phyloP scores from a whole-genome alignment of 768 basidiomycete genomes.

The Leucosporidium creatinivorum region DNA sequence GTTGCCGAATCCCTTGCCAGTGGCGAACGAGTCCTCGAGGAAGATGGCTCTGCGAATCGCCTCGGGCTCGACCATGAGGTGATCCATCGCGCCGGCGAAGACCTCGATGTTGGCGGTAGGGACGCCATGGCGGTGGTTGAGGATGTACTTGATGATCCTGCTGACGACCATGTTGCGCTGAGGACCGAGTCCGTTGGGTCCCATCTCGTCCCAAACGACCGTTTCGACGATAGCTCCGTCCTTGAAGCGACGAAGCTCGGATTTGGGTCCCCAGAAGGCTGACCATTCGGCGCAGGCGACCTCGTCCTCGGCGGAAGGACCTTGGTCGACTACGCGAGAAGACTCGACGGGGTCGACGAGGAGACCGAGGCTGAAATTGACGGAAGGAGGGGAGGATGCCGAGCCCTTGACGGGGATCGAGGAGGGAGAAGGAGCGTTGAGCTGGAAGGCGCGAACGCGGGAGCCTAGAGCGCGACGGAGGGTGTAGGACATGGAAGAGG shows the following conservation, averaged over 20 bases:
- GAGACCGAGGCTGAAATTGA: constrained; percentile 62
- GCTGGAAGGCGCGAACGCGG: constrained; percentile 62
- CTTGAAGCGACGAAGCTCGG: constrained; percentile 89
- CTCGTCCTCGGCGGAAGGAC: constrained; percentile 63
- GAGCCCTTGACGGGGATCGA: not conserved
- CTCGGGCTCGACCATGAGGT: constrained; percentile 39
- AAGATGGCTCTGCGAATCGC: constrained; percentile 41
- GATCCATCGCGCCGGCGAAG: constrained; percentile 43
- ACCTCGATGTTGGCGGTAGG: constrained; percentile 42
- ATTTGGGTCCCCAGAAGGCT: constrained; percentile 82
- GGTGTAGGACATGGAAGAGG: constrained; percentile 37
- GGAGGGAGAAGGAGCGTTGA: constrained; percentile 13
- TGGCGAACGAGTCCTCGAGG: constrained; percentile 41
- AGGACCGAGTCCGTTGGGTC: constrained; percentile 50
- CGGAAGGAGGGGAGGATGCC: constrained; percentile 42
- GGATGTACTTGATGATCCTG: constrained; percentile 64
- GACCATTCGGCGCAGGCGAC: constrained; percentile 57
- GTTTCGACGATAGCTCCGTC: constrained; percentile 87
- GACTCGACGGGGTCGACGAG: constrained; percentile 65
- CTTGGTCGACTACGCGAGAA: constrained; percentile 82
- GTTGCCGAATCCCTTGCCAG: constrained; percentile 42
- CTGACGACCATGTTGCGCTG: constrained; percentile 63
- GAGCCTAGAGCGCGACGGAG: constrained; percentile 62
- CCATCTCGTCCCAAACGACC: constrained; percentile 78
- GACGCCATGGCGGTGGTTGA: constrained; percentile 70